Evolutionary conservation across 1,284 basidiomycete genomes (phyloP).

Genomic region (Trametes sp.): DNA sequence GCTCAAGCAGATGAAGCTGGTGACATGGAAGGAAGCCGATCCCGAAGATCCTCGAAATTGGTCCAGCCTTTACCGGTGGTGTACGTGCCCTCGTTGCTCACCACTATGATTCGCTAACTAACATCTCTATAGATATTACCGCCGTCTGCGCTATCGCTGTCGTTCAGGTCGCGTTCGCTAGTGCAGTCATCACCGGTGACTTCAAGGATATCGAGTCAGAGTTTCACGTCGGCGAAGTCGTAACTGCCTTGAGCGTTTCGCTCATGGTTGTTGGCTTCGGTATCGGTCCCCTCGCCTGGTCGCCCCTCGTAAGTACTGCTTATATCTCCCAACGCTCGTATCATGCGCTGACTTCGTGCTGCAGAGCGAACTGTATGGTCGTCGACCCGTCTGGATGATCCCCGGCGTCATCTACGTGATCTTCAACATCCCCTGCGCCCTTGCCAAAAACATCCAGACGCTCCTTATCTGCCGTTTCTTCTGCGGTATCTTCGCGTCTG

Average conservation of each 20-base stretch:
- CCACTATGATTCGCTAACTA: constrained; percentile 51
- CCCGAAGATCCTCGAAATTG: constrained; percentile 71
- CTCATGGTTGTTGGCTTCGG: constrained; percentile 66
- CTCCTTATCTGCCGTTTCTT: constrained; percentile 72
- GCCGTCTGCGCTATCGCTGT: constrained; percentile 35
- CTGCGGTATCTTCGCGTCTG: constrained; percentile 71
- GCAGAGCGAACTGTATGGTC: constrained; percentile 62
- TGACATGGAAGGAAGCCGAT: constrained; percentile 52
- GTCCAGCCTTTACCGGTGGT: constrained; percentile 58
- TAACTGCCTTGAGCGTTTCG: constrained; percentile 50
- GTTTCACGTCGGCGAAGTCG: constrained; percentile 58
- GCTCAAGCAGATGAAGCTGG: constrained; percentile 43
- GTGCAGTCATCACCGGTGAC: constrained; percentile 62
- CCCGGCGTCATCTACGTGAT: constrained; percentile 56
- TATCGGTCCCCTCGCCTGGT: constrained; percentile 53
- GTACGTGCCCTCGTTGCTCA: constrained; percentile 31
- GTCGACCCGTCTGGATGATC: constrained; percentile 59
- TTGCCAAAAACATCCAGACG: constrained; percentile 70
- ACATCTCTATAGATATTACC: constrained; percentile 35
- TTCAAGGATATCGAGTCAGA: constrained; percentile 46
- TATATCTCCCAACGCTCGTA: constrained; percentile 38
- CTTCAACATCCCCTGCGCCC: constrained; percentile 43
- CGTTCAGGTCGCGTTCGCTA: constrained; percentile 60
- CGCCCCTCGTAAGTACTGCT: constrained; percentile 40
- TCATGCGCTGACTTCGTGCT: constrained; percentile 34